Evolutionary conservation across 2,329 filamentous ascomycete species (phyloP), one percentile per base, ranked within the genome.

Genomic region (Sporothrix curviconia): DNA sequence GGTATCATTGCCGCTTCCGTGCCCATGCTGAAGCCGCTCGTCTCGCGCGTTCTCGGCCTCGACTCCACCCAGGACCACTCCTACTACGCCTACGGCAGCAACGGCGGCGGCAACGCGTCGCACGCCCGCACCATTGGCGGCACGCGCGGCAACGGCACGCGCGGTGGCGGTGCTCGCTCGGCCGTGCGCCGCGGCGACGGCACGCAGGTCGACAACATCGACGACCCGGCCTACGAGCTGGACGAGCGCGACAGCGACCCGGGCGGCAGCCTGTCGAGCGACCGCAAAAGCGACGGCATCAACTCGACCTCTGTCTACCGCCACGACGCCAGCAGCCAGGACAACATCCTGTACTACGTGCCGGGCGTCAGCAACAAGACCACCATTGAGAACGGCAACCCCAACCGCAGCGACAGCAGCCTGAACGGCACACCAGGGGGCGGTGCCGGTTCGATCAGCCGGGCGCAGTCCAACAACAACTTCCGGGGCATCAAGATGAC

Each of bases 1-100:
- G 71, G 71, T 11, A 72, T 75, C 39, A 66, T 73, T 25, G 72
- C 72, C 1, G 70, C 69, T 37, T 74, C 71, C 40, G 67, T 73
- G 8, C 71, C 73, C 7, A 68, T 70, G 2, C 63, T 76, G 19
- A 72, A 71, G 46, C 71, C 72, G 1, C 64, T 74, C 7, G 66
- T 73, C 19, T 60, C 63, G 59, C 62, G 64, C 25, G 60, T 60
- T 43, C 66, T 72, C n/a, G 64, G 65, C 22, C 59, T 68, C 8
- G 53, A 56, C 24, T 65, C 63, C 4, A 61, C 62, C 6, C 30
- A 56, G 4, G 54, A 53, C 34, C 39, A 37, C 32, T 32, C 53
- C n/a, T 56, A 56, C 28, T 53, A 59, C 42, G 24, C 32, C 28
- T 59, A 59, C 58, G 46, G 47, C 30, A 49, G 37, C 44, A 50